Evolutionary conservation across 495 filamentous ascomycete species (phyloP).

Genomic region (Neurospora sp.): DNA sequence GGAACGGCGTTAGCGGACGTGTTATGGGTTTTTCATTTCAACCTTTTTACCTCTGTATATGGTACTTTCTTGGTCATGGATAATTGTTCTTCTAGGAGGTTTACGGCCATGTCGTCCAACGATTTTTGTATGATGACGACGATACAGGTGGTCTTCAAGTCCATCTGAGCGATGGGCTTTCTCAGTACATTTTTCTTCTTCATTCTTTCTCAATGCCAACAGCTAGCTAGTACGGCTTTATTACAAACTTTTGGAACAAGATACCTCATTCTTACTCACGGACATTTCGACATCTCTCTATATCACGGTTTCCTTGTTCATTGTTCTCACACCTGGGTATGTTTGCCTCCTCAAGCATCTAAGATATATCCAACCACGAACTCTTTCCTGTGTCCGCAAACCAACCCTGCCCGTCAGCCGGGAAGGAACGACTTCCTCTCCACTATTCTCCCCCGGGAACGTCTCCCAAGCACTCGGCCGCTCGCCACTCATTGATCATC

Average conservation of each 20-base stretch:
- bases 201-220: background rate
- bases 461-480: no score
- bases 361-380: background rate
- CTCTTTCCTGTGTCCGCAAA: no score
- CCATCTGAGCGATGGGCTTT: background rate
- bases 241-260: background rate
- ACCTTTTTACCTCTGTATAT: background rate
- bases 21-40: background rate
- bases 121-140: background rate
- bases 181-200: background rate
- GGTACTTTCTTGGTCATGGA: background rate
- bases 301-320: background rate
- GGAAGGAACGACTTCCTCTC: no score
- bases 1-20: background rate
- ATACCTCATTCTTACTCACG: background rate
- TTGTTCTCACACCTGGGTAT: background rate
- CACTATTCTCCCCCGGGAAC: no score
- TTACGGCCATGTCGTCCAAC: background rate
- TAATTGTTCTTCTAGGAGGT: background rate
- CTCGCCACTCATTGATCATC: slow-evolving; percentile 12
- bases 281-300: background rate
- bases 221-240: background rate
- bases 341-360: background rate
- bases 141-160: background rate
- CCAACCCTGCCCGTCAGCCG: no score